These are phyloP conservation scores for Penstemon eatonii DNA, from an alignment of 257 asterid genomes.

Conservation along the genomic window DNA sequence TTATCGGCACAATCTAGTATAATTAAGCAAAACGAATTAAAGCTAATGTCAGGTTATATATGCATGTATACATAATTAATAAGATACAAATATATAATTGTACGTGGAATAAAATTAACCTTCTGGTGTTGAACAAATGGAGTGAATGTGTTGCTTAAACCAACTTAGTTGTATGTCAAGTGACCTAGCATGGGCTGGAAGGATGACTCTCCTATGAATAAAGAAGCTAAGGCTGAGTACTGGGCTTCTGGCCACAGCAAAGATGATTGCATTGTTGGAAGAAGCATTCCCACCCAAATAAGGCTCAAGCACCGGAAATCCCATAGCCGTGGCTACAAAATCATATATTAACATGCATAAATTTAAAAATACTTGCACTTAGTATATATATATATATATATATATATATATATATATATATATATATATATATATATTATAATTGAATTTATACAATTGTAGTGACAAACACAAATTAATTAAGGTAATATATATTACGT, in stretches of 20 bases:
- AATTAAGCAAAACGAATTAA: not conserved
- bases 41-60: no score
- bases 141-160: constrained; percentile 30
- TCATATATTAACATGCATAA: not conserved
- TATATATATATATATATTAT: no score
- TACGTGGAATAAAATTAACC: not conserved
- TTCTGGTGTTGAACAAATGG: constrained; percentile 22
- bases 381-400: no score
- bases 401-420: no score
- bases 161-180: constrained; percentile 30
- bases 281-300: constrained; percentile 27
- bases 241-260: constrained; percentile 34
- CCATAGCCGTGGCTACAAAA: constrained; percentile 26
- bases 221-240: constrained; percentile 27
- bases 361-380: not conserved
- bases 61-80: not conserved
- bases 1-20: not conserved
- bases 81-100: not conserved
- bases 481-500: not conserved
- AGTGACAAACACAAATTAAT: not conserved
- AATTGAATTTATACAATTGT: no score
- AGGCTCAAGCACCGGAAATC: constrained; percentile 23
- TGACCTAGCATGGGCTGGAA: constrained; percentile 25
- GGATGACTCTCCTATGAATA: not conserved
- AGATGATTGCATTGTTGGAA: constrained; percentile 25